A percentile compares a stretch with the other conserved stretches of the same genome.
phyloP scores from a whole-genome alignment of 2,329 filamentous ascomycete genomes.

The Ascomycota sp. region DNA sequence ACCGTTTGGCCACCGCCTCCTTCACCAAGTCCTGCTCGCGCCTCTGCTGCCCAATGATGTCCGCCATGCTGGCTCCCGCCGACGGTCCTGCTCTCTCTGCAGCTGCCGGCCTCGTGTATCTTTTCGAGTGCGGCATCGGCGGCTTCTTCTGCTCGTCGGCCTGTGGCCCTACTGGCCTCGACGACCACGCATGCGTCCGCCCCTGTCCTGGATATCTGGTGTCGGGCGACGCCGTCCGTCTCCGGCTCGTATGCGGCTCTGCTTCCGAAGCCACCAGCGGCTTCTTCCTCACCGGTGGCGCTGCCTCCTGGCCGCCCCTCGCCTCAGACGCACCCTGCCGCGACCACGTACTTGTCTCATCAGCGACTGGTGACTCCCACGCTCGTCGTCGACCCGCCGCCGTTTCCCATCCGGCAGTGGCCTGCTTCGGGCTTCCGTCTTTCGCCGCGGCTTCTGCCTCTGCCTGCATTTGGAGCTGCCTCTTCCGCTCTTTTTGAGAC shows the following conservation, averaged over 20 bases:
- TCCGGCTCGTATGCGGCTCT: slow-evolving; percentile 15
- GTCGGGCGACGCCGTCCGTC: slow-evolving; percentile 35
- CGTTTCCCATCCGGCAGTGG: slow-evolving; percentile 26
- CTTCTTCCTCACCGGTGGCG: slow-evolving; percentile 14
- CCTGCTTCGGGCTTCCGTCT: slow-evolving; percentile 6
- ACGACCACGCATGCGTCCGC: slow-evolving; percentile 15
- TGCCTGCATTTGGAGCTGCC: slow-evolving; percentile 46
- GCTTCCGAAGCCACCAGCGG: slow-evolving; percentile 21
- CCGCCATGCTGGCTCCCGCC: slow-evolving; percentile 53
- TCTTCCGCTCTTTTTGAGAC: slow-evolving; percentile 84
- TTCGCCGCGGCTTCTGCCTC: slow-evolving; percentile 12
- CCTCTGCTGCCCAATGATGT: slow-evolving; percentile 74
- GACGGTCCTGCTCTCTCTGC: slow-evolving; percentile 41
- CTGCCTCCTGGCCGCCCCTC: slow-evolving; percentile 6
- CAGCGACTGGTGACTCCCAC: too few relatives aligned
- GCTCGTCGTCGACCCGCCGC: too few relatives aligned
- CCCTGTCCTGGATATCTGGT: slow-evolving; percentile 38
- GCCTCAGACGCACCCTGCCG: slow-evolving; percentile 10
- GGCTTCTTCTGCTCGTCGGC: slow-evolving; percentile 15
- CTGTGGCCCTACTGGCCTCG: slow-evolving; percentile 7
- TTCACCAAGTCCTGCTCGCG: slow-evolving; percentile 62
- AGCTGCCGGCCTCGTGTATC: slow-evolving; percentile 31
- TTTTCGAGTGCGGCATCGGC: slow-evolving; percentile 36
- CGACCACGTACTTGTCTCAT: too few relatives aligned
- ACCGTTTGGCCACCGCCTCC: slow-evolving; percentile 70